These are phyloP conservation scores for Cairneyella variabilis DNA, from an alignment of 495 filamentous ascomycete genomes.

Conservation along the genomic window DNA sequence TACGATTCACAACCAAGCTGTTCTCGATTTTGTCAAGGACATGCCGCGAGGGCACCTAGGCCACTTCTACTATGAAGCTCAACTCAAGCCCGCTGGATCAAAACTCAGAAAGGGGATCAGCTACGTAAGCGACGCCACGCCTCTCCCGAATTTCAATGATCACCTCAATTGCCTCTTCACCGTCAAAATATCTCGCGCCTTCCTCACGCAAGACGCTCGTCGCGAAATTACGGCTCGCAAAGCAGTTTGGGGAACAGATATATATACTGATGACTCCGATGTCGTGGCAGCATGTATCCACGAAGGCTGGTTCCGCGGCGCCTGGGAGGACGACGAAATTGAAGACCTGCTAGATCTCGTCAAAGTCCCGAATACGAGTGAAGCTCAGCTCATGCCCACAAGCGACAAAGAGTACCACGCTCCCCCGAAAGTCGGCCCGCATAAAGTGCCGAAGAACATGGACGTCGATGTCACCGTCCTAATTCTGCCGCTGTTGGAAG, in stretches of 20 bases:
- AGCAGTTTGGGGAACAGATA: conserved; percentile 85
- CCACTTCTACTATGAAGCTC: conserved; percentile 43
- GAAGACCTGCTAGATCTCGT: conserved; percentile 61
- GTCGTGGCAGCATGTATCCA: conserved; percentile 91
- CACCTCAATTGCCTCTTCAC: conserved; percentile 90
- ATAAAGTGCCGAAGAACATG: conserved; percentile 47
- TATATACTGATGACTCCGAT: conserved; percentile 97
- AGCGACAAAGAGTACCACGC: background rate
- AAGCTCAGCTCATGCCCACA: background rate
- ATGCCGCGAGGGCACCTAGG: conserved; percentile 79
- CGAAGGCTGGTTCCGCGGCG: conserved; percentile 84
- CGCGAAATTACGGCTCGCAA: conserved; percentile 77
- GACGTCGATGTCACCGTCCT: conserved; percentile 84
- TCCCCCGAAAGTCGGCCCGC: conserved; percentile 13
- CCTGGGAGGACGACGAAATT: conserved; percentile 73
- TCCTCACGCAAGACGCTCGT: conserved; percentile 61
- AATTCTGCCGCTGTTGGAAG: conserved; percentile 72
- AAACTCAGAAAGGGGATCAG: conserved; percentile 27
- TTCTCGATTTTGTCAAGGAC: conserved; percentile 65
- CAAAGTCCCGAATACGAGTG: no score
- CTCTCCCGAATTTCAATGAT: conserved; percentile 72
- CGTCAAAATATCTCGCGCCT: conserved; percentile 76
- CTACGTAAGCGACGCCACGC: conserved; percentile 67
- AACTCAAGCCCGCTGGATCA: conserved; percentile 51
- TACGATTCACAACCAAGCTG: conserved; percentile 58